These are phyloP conservation scores for Syncephalastrum racemosum DNA, from an alignment of 371 early-diverging fungal genomes.

Conservation along the genomic window DNA sequence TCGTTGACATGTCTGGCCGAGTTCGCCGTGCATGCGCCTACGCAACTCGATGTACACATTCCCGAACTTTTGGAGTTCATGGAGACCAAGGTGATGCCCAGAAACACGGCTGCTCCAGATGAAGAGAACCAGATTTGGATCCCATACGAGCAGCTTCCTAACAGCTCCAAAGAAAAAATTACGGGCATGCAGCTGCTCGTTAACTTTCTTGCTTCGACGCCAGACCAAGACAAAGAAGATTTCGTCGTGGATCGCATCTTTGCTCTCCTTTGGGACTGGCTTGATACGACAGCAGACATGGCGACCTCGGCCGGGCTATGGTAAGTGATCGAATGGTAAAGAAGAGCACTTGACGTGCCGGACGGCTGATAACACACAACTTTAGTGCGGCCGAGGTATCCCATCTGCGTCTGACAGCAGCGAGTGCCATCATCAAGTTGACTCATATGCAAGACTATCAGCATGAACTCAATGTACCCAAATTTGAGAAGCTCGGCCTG, in stretches of 20 bases:
- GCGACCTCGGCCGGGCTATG: conserved; percentile 23
- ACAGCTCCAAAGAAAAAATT: conserved; percentile 34
- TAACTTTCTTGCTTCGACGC: conserved; percentile 29
- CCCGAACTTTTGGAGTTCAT: conserved; percentile 53
- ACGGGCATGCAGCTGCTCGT: conserved; percentile 31
- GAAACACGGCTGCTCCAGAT: conserved; percentile 27
- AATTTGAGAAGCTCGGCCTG: conserved; percentile 62
- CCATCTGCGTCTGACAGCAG: conserved; percentile 65
- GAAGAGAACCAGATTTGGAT: conserved; percentile 29
- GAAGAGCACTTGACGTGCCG: not conserved
- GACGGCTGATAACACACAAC: not conserved
- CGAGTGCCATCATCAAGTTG: conserved; percentile 67
- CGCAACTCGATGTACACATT: conserved; percentile 43
- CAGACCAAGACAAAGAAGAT: conserved; percentile 12
- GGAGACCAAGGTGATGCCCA: conserved; percentile 55
- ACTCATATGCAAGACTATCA: conserved; percentile 53
- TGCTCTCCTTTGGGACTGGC: conserved; percentile 24
- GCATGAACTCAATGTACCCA: conserved; percentile 47
- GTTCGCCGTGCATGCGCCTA: conserved; percentile 55
- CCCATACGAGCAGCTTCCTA: conserved; percentile 28
- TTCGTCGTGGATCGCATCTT: conserved; percentile 20
- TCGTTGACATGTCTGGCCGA: conserved; percentile 56
- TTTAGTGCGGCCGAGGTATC: conserved; percentile 41
- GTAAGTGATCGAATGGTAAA: conserved; percentile 7
- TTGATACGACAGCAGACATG: conserved; percentile 27